Base-by-base conservation (phyloP, 305 asterid genomes). In the Solanum hybrid region DNA sequence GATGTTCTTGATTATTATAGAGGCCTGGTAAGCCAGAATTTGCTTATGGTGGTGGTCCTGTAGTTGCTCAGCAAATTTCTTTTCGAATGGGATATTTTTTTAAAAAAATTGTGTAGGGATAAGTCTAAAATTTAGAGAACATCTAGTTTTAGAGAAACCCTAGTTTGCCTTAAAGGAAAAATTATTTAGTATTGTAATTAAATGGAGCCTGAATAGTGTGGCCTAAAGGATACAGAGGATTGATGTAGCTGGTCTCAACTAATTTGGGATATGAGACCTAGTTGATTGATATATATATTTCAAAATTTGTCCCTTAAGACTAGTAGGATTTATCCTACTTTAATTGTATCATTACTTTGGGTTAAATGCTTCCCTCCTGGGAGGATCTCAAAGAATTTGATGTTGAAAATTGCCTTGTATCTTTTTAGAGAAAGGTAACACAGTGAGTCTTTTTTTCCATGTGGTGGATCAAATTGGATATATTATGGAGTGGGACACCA, bases 1-100 rank as follows among this genome's bases (percentile, higher is more conserved):
- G 98, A 97, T 5, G 99, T 97, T 88, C 90, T 93, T 92, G 91
- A 79, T 35, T 97, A 94, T 92, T 97, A 97, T 91, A 91, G 87
- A 90, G 85, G 92, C 79, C 66, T 90, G 93, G 99, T 95, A 91
- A 92, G 94, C 89, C 89, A 27, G 40, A 37, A 60, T 34, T 82
- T 69, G 34, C 60, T 12, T 76, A 12, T 29, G 31, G 31, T 79
- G 35, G 26, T 73, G 76, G 85, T 71, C 22, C 42, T 87, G 31
- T 37, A 26, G 82, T 72, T 71, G 5, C 73, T 29, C 37, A 4
- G 17, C 6, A 29, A 9, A 2, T 29, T 20, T 82, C 29, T 82
- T 82, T 40, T 84, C 20, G 7, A 22, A 16, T 42, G 5, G 35
- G 32, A 29, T 66, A 20, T 10, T 10, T 35, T 38, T 2, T 1